Percentiles rank a stretch among this genome's conserved stretches.
Evolutionary conservation across 2,329 filamentous ascomycete genomes (phyloP).

Genomic region (Hymenoscyphus repandus): DNA sequence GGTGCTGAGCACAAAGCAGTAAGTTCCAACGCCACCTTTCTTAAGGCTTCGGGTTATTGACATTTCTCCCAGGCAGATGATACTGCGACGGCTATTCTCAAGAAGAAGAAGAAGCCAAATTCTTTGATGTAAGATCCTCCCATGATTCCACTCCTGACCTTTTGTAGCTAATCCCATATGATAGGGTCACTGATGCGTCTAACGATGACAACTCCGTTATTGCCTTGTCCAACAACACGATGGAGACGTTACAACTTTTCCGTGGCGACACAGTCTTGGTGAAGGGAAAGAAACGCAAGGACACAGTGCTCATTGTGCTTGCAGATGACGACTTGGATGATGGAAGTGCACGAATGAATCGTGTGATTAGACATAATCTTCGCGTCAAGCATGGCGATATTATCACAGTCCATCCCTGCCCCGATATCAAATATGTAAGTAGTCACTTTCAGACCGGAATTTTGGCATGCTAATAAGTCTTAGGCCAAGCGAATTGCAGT

Average conservation of each 20-base stretch:
- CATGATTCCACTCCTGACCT: too few species aligned
- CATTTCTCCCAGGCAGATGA: slow-evolving; percentile 66
- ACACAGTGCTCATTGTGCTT: slow-evolving; percentile 95
- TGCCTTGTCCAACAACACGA: slow-evolving; percentile 94
- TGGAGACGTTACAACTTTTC: slow-evolving; percentile 98
- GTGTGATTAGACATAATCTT: slow-evolving; percentile 96
- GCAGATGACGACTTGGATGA: slow-evolving; percentile 98
- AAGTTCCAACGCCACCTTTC: slow-evolving; percentile 35
- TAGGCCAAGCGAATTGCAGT: slow-evolving; percentile 98
- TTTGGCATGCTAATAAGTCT: slow-evolving; percentile 21
- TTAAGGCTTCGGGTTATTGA: slow-evolving; percentile 31
- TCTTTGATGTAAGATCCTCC: slow-evolving; percentile 74
- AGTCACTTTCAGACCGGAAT: neutral
- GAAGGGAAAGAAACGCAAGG: slow-evolving; percentile 99
- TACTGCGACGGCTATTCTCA: slow-evolving; percentile 90
- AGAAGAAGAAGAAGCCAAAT: slow-evolving; percentile 99
- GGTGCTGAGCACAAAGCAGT: slow-evolving; percentile 83
- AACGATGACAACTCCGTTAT: slow-evolving; percentile 99
- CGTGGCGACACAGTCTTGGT: slow-evolving; percentile 96
- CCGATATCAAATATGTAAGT: slow-evolving; percentile 99
- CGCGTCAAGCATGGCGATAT: slow-evolving; percentile 98
- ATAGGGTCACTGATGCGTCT: slow-evolving; percentile 91
- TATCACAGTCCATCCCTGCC: slow-evolving; percentile 94
- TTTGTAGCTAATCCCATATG: too few species aligned
- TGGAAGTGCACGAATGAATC: slow-evolving; percentile 94